Base-by-base conservation (phyloP, 306 rosid genomes). In the Coriaria nepalensis region DNA sequence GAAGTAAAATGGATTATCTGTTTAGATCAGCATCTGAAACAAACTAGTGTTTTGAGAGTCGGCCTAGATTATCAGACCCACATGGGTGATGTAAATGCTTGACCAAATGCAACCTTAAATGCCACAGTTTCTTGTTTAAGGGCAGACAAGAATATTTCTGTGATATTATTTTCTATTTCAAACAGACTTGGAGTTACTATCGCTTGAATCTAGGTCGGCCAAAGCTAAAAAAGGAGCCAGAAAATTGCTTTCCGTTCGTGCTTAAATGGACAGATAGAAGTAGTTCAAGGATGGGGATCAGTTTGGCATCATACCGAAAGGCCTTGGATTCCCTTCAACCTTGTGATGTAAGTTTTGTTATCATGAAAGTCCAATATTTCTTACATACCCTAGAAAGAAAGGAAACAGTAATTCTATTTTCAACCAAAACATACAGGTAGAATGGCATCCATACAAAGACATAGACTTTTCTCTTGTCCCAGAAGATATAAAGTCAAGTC, bases 101-200 rank as follows among this genome's bases (percentile, higher is more conserved):
- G 29, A 20, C 29, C 29, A 20, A 20, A 20, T 20, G 29, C 29
- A 20, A 20, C 29, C 29, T 20, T 20, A 20, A 20, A 20, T 20
- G 29, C 3, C 29, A 3, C 3, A 20, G 29, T 20, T 20, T 20
- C 29, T 20, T 20, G 29, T 20, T 20, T 1, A 20, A 20, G 29
- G 29, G 29, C 29, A 20, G 29, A 20, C 29, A 20, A 20, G 29
- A 20, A 20, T 20, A 3, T 20, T 20, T 20, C 29, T 20, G 3
- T 20, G 29, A 20, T 20, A 20, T 20, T 20, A 20, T 1, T 20
- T 20, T 20, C 29, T 20, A 20, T 20, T 20, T 20, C 29, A 20
- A 20, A 49, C 48, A 86, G 96, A 73, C 87, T 55, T 86, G 93
- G 96, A 69, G 96, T 54, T 86, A 86, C 55, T 82, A 74, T 70